These are phyloP conservation scores for Tulasnella sp. DNA, from an alignment of 768 basidiomycete species.

Conservation along the genomic window DNA sequence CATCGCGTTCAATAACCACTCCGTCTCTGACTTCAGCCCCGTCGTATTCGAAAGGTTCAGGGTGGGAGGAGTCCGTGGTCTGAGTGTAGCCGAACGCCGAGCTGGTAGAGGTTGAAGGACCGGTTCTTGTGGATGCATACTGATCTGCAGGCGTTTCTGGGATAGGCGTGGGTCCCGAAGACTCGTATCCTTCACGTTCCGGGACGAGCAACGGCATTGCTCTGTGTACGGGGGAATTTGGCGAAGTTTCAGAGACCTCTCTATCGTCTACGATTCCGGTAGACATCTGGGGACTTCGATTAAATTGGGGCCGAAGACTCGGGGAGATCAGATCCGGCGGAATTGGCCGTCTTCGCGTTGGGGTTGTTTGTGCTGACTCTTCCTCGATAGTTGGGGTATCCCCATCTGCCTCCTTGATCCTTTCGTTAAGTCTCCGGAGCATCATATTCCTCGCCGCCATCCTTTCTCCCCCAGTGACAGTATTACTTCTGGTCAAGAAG, in stretches of 20 bases:
- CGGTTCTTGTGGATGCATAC: neutral
- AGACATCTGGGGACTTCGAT: conserved; percentile 21
- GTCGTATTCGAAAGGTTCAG: conserved; percentile 16
- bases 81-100: conserved; percentile 2
- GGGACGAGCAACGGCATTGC: conserved; percentile 8
- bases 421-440: conserved; percentile 18
- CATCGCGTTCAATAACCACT: conserved; percentile 16
- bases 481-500: conserved; percentile 57
- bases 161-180: conserved; percentile 2
- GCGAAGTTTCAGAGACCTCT: conserved; percentile 26
- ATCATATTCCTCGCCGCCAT: conserved; percentile 42
- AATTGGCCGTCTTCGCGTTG: conserved; percentile 15
- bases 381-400: conserved; percentile 16
- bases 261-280: conserved; percentile 29
- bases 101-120: neutral
- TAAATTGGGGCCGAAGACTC: conserved; percentile 10
- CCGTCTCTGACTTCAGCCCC: conserved; percentile 17
- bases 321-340: conserved; percentile 8
- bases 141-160: neutral
- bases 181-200: neutral
- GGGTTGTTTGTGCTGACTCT: conserved; percentile 13
- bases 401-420: conserved; percentile 16
- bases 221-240: conserved; percentile 24
- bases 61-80: neutral
- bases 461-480: conserved; percentile 60